Conservation (phyloP, 139 green algal genomes). For the Chlorella sp. region DNA sequence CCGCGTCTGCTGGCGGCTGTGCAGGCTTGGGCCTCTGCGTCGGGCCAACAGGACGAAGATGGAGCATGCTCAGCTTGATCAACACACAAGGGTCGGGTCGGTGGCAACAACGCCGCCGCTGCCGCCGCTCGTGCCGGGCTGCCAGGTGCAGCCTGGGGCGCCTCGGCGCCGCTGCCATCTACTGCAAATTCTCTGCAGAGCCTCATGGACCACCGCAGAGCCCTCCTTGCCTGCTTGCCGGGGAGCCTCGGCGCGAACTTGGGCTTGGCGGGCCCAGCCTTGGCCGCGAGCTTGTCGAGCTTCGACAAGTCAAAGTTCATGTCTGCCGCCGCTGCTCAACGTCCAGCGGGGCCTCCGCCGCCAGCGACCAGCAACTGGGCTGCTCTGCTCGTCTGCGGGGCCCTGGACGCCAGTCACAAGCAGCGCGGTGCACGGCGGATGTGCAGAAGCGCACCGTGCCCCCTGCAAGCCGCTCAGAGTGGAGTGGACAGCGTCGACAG, state of each 20-base stretch:
- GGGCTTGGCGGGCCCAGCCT: background rate
- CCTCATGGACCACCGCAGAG: background rate
- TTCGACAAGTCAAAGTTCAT: conserved; percentile 32
- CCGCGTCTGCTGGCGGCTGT: background rate
- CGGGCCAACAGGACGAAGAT: background rate
- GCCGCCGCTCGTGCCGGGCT: background rate
- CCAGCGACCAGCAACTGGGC: no score
- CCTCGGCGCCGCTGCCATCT: no score
- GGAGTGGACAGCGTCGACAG: no score
- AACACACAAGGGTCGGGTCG: background rate
- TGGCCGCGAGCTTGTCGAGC: conserved; percentile 23
- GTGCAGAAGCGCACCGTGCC: no score
- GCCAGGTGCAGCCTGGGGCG: background rate
- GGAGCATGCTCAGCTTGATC: background rate
- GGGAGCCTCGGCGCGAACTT: conserved; percentile 21
- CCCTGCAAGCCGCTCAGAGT: no score
- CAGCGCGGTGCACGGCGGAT: no score
- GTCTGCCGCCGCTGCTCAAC: no score
- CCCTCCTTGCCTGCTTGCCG: background rate
- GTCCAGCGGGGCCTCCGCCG: no score
- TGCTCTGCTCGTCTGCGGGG: no score
- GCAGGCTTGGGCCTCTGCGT: background rate
- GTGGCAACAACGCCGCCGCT: background rate
- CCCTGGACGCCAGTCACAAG: no score
- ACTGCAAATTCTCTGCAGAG: background rate